Conservation (phyloP, 2,329 filamentous ascomycete species). For the Hypomyces rosellus region DNA sequence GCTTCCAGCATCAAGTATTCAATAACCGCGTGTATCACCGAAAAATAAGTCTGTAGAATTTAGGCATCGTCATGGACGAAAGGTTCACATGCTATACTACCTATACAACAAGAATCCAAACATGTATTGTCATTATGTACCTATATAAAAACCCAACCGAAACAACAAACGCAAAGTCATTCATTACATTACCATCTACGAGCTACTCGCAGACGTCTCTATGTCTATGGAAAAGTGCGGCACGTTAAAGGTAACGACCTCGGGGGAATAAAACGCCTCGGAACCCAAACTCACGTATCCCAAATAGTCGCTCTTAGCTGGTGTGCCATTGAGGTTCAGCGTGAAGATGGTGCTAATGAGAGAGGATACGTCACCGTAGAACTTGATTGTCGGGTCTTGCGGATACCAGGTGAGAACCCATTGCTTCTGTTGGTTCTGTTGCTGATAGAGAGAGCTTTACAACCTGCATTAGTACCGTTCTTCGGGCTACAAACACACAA, state of each 20-base stretch:
- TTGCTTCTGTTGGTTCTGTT: conserved; percentile 34
- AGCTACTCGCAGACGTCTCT: conserved; percentile 9
- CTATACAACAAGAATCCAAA: too few relatives aligned
- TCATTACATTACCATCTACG: conserved; percentile 3
- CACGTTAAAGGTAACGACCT: conserved; percentile 44
- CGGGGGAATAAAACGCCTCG: conserved; percentile 38
- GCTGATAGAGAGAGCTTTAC: conserved; percentile 36
- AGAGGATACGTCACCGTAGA: conserved; percentile 40
- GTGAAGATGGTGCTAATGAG: conserved; percentile 36
- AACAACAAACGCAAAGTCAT: not conserved
- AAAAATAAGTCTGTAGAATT: too few relatives aligned
- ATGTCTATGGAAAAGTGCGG: conserved; percentile 32
- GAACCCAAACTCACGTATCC: conserved; percentile 47
- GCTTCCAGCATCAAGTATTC: not conserved
- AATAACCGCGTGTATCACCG: not conserved
- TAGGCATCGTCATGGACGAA: too few relatives aligned
- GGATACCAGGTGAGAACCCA: conserved; percentile 47
- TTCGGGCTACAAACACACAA: not conserved
- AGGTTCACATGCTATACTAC: too few relatives aligned
- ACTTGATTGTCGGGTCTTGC: conserved; percentile 27
- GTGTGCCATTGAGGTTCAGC: conserved; percentile 28
- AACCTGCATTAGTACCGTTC: not conserved
- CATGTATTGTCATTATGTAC: too few relatives aligned
- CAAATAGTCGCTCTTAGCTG: conserved; percentile 37
- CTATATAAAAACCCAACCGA: not conserved